Evolutionary conservation across 73 alveolate genomes (phyloP).

Genomic region (Urostyla sp.): DNA sequence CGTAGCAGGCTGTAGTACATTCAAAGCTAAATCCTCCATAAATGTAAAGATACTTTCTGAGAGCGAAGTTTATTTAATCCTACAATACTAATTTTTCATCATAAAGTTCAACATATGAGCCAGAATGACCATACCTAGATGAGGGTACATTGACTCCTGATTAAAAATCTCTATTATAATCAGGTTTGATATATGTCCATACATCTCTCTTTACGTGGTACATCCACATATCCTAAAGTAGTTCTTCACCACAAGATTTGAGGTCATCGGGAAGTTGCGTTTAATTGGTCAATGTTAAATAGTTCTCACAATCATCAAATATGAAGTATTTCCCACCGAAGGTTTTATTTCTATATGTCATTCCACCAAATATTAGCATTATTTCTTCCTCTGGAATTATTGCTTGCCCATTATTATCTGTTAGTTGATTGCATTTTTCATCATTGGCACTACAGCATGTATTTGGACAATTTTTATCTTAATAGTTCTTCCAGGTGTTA

Average conservation of each 20-base stretch:
- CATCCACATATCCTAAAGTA: slow-evolving; percentile 72
- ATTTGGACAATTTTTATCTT: slow-evolving; percentile 76
- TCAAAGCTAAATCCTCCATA: slow-evolving; percentile 82
- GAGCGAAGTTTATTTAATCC: background rate
- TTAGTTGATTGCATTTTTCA: slow-evolving; percentile 56
- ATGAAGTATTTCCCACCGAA: slow-evolving; percentile 26
- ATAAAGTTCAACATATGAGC: slow-evolving; percentile 35
- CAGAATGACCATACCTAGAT: slow-evolving; percentile 72
- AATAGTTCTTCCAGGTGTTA: too few species aligned
- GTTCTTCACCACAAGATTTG: slow-evolving; percentile 73
- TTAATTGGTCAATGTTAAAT: background rate
- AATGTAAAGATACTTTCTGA: slow-evolving; percentile 67
- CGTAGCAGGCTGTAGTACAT: slow-evolving; percentile 77
- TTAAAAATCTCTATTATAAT: slow-evolving; percentile 48
- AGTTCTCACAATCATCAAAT: slow-evolving; percentile 64
- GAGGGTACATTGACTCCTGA: slow-evolving; percentile 56
- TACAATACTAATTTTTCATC: slow-evolving; percentile 3
- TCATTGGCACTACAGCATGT: slow-evolving; percentile 61
- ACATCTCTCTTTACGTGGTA: slow-evolving; percentile 57
- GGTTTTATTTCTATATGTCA: slow-evolving; percentile 53
- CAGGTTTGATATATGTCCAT: slow-evolving; percentile 67
- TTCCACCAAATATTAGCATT: slow-evolving; percentile 77
- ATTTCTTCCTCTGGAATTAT: slow-evolving; percentile 62
- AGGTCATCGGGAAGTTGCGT: background rate
- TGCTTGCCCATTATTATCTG: slow-evolving; percentile 65